These are phyloP conservation scores for Scenedesmus sp. DNA, from an alignment of 163 green algal species.

Conservation along the genomic window DNA sequence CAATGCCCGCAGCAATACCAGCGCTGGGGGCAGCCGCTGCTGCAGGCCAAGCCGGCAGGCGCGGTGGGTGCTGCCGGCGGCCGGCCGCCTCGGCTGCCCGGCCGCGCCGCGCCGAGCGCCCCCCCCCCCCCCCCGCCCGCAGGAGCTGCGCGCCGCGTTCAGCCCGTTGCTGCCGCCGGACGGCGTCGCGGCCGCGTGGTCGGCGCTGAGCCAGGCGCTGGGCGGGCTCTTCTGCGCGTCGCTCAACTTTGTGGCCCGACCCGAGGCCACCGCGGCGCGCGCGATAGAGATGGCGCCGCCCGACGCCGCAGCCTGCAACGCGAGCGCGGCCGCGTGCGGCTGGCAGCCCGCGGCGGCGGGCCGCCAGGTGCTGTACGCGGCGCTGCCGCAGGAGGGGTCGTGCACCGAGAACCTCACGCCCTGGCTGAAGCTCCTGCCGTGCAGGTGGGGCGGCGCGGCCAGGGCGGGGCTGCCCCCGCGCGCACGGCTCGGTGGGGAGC, in stretches of 20 bases:
- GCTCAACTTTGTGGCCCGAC: slow-evolving; percentile 61
- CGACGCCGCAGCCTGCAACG: slow-evolving; percentile 40
- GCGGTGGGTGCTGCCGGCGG: too few species aligned
- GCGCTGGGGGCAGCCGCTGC: slow-evolving; percentile 46
- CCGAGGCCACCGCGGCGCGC: slow-evolving; percentile 33
- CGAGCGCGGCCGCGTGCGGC: too few species aligned
- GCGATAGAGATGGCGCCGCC: slow-evolving; percentile 35
- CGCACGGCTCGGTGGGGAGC: neutral
- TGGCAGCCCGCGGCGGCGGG: slow-evolving; percentile 9
- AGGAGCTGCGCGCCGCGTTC: slow-evolving; percentile 41
- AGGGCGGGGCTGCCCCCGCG: neutral
- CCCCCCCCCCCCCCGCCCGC: neutral
- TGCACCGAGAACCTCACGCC: slow-evolving; percentile 93
- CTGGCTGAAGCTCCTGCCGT: slow-evolving; percentile 91
- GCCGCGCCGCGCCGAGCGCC: too few species aligned
- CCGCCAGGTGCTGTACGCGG: slow-evolving; percentile 57
- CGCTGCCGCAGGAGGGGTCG: slow-evolving; percentile 76
- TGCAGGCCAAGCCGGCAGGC: slow-evolving; percentile 48
- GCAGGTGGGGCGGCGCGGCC: slow-evolving; percentile 35
- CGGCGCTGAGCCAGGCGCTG: slow-evolving; percentile 63
- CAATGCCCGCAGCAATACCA: slow-evolving; percentile 54
- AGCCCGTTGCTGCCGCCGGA: neutral
- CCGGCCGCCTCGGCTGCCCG: too few species aligned
- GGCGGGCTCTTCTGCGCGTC: slow-evolving; percentile 77
- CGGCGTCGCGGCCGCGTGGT: slow-evolving; percentile 46